phyloP scores from a whole-genome alignment of 1,139 yeast genomes.

The Yamadazyma songkhlaensis region DNA sequence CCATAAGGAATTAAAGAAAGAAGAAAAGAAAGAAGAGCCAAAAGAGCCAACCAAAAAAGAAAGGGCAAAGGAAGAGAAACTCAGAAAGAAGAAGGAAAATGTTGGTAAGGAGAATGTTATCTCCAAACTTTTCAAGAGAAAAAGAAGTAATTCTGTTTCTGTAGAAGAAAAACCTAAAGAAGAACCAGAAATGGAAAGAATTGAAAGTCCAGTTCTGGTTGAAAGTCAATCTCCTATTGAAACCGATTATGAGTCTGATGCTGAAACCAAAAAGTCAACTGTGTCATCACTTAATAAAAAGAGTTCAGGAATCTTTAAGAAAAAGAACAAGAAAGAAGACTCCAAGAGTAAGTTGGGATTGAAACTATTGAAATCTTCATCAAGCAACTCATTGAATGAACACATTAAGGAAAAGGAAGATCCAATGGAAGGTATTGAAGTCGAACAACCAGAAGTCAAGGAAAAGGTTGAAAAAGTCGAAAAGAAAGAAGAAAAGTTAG shows the following conservation, averaged over 20 bases:
- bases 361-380: slow-evolving; percentile 12
- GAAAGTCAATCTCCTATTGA: no score
- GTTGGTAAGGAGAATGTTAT: slow-evolving; percentile 41
- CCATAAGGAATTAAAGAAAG: slow-evolving; percentile 3
- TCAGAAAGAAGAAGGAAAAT: slow-evolving; percentile 4
- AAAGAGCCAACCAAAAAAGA: not conserved
- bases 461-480: no score
- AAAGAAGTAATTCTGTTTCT: slow-evolving; percentile 21
- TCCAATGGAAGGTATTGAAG: slow-evolving; percentile 7
- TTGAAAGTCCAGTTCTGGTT: no score
- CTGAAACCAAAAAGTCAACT: slow-evolving; percentile 17
- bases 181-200: no score
- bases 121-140: slow-evolving; percentile 44
- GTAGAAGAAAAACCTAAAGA: slow-evolving; percentile 3
- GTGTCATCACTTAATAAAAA: slow-evolving; percentile 8
- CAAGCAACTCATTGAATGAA: slow-evolving; percentile 11
- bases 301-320: slow-evolving; percentile 23
- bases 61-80: not conserved
- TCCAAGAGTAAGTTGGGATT: slow-evolving; percentile 14
- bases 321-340: slow-evolving; percentile 18
- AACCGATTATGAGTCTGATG: slow-evolving; percentile 30
- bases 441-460: not conserved
- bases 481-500: slow-evolving; percentile 9
- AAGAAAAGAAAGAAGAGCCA: not conserved
- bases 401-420: slow-evolving; percentile 4